phyloP scores from a whole-genome alignment of 2,329 filamentous ascomycete genomes.

The Penicillium psychrosexuale region DNA sequence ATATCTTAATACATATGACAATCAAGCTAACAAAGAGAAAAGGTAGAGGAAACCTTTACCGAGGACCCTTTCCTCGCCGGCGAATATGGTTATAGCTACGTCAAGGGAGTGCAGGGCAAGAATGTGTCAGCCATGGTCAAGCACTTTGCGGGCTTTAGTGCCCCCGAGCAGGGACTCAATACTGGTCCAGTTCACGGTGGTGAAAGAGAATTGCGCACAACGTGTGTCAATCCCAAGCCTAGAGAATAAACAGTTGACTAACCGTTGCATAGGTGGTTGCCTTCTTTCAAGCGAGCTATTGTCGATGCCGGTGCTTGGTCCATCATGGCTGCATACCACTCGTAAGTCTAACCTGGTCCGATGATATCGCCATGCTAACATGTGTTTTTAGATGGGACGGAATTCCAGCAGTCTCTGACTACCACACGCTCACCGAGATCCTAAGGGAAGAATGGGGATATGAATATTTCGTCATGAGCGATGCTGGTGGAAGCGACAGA shows the following conservation, averaged over 20 bases:
- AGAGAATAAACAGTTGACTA: neutral
- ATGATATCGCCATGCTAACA: neutral
- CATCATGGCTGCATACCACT: slow-evolving; percentile 73
- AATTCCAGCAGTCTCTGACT: slow-evolving; percentile 63
- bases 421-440: slow-evolving; percentile 65
- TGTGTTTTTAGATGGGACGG: slow-evolving; percentile 59
- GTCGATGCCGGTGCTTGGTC: slow-evolving; percentile 65
- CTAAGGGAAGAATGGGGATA: slow-evolving; percentile 71
- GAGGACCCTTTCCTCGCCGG: slow-evolving; percentile 68
- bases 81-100: slow-evolving; percentile 62
- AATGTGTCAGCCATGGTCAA: slow-evolving; percentile 71
- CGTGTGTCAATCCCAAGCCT: slow-evolving; percentile 45
- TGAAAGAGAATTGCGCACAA: slow-evolving; percentile 54
- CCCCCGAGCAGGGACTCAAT: slow-evolving; percentile 70
- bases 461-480: slow-evolving; percentile 62
- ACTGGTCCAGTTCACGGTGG: slow-evolving; percentile 59
- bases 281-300: slow-evolving; percentile 66
- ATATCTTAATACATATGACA: neutral
- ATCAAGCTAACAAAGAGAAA: neutral
- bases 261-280: slow-evolving; percentile 41
- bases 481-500: slow-evolving; percentile 69
- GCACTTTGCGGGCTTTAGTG: slow-evolving; percentile 68
- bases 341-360: slow-evolving; percentile 28
- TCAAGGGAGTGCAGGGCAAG: slow-evolving; percentile 60
- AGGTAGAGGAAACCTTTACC: slow-evolving; percentile 67